phyloP scores from a whole-genome alignment of 805 yeast species.

The Barnettozyma wickerhamii region DNA sequence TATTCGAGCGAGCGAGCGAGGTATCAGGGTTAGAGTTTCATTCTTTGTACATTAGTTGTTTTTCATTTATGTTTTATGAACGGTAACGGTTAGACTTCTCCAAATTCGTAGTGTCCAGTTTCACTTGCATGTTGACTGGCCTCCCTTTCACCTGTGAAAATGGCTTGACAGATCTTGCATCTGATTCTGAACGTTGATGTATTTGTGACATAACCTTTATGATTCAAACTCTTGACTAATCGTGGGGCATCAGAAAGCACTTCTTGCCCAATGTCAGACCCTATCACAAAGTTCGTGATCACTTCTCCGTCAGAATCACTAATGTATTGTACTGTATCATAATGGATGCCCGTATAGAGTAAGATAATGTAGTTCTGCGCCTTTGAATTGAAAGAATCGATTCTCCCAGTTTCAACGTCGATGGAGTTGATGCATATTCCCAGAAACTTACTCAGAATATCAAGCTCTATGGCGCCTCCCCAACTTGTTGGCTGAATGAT shows the following conservation, averaged over 20 bases:
- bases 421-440: constrained; percentile 51
- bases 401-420: constrained; percentile 58
- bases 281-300: constrained; percentile 36
- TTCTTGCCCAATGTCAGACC: constrained; percentile 27
- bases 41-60: constrained; percentile 5
- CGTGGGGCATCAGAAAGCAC: constrained; percentile 35
- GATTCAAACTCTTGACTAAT: constrained; percentile 43
- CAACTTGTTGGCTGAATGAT: constrained; percentile 55
- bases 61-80: constrained; percentile 23
- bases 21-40: not conserved
- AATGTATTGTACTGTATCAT: constrained; percentile 51
- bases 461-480: constrained; percentile 84
- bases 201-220: constrained; percentile 58
- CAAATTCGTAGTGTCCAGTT: constrained; percentile 60
- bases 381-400: constrained; percentile 46
- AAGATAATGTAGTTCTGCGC: constrained; percentile 44
- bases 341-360: constrained; percentile 69
- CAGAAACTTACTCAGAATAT: constrained; percentile 51
- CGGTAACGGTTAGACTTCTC: constrained; percentile 31
- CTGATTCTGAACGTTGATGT: constrained; percentile 52
- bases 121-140: constrained; percentile 59
- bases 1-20: no score
- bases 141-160: constrained; percentile 57
- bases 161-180: constrained; percentile 51
- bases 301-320: constrained; percentile 33